These are phyloP conservation scores for Lasiosphaeria hispida DNA, from an alignment of 495 filamentous ascomycete species.

Conservation along the genomic window DNA sequence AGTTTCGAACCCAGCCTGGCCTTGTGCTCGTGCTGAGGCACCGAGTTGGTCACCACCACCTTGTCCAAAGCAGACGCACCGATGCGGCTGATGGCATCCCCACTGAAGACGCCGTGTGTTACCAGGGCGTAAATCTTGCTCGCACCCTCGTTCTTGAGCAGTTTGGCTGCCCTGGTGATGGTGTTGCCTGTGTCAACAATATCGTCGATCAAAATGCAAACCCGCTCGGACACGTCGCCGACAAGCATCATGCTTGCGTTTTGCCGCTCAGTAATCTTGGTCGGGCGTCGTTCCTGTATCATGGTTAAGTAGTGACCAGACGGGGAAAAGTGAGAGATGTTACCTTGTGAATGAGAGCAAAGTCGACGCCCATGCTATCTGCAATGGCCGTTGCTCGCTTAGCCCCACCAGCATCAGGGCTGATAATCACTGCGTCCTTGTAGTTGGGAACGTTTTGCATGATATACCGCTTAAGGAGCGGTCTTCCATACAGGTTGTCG, in stretches of 20 bases:
- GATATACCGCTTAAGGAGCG: slow-evolving; percentile 87
- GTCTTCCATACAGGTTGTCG: slow-evolving; percentile 90
- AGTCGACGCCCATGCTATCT: slow-evolving; percentile 85
- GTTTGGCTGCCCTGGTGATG: slow-evolving; percentile 93
- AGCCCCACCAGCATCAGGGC: slow-evolving; percentile 92
- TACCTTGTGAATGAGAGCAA: slow-evolving; percentile 98
- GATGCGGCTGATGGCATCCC: slow-evolving; percentile 91
- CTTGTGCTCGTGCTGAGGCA: slow-evolving; percentile 82
- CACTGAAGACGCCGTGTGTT: slow-evolving; percentile 91
- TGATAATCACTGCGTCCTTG: slow-evolving; percentile 87
- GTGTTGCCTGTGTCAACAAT: slow-evolving; percentile 95
- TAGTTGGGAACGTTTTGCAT: slow-evolving; percentile 81
- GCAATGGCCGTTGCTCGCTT: slow-evolving; percentile 97
- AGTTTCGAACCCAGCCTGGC: slow-evolving; percentile 71
- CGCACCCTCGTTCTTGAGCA: slow-evolving; percentile 91
- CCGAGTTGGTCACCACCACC: slow-evolving; percentile 90
- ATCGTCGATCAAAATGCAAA: slow-evolving; percentile 89
- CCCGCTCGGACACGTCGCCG: slow-evolving; percentile 76
- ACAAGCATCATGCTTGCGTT: slow-evolving; percentile 99
- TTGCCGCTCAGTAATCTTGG: slow-evolving; percentile 82
- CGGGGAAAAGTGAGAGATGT: slow-evolving; percentile 39
- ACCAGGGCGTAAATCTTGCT: slow-evolving; percentile 83
- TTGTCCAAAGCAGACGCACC: slow-evolving; percentile 86
- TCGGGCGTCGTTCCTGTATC: slow-evolving; percentile 85
- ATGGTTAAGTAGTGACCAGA: slow-evolving; percentile 27